phyloP scores from a whole-genome alignment of 257 asterid genomes.

The Pogostemon cablin region DNA sequence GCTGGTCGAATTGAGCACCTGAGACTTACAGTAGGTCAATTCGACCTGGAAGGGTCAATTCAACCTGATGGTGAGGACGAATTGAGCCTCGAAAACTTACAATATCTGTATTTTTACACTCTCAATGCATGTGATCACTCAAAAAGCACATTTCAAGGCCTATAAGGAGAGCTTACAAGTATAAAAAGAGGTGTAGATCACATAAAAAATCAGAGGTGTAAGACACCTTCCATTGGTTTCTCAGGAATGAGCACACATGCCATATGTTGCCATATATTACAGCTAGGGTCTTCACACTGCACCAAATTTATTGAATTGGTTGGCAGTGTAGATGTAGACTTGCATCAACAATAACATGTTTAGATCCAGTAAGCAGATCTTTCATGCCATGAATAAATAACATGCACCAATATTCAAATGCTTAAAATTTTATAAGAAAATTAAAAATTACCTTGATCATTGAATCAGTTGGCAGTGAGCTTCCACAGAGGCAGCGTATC shows the following conservation, averaged over 20 bases:
- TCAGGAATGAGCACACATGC: slow-evolving; percentile 89
- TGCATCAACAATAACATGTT: background rate
- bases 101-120: too few relatives aligned
- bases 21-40: too few relatives aligned
- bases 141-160: too few relatives aligned
- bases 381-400: slow-evolving; percentile 25
- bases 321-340: background rate
- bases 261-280: slow-evolving; percentile 95
- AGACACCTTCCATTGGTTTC: slow-evolving; percentile 71
- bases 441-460: slow-evolving; percentile 66
- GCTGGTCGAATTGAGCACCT: too few relatives aligned
- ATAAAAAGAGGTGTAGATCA: too few relatives aligned
- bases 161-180: too few relatives aligned
- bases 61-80: too few relatives aligned
- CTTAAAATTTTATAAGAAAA: slow-evolving; percentile 28
- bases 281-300: slow-evolving; percentile 94
- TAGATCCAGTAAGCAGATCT: background rate
- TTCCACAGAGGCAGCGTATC: slow-evolving; percentile 89
- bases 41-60: too few relatives aligned
- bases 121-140: too few relatives aligned
- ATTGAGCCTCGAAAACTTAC: too few relatives aligned
- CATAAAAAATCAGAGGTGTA: background rate
- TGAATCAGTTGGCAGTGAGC: slow-evolving; percentile 69
- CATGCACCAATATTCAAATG: slow-evolving; percentile 17
- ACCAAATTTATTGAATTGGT: slow-evolving; percentile 26